These are phyloP conservation scores for Lepidium sativum DNA, from an alignment of 345 rosid species.

Conservation along the genomic window DNA sequence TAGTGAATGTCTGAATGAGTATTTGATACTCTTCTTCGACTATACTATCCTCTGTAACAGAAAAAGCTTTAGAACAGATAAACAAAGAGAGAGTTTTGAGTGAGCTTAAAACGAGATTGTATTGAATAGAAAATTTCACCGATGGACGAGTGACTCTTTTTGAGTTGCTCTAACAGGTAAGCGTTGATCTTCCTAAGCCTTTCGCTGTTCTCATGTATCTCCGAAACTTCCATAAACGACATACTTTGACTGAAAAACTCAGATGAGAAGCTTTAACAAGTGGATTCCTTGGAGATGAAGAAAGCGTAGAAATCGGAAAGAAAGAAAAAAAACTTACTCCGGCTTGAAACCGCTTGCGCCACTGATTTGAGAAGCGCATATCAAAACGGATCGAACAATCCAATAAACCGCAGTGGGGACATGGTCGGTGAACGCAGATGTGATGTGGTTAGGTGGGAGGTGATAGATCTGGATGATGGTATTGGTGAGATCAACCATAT, in stretches of 20 bases:
- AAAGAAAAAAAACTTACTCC: conserved; percentile 35
- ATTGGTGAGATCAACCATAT: conserved; percentile 53
- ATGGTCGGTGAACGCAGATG: conserved; percentile 36
- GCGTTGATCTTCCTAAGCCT: conserved; percentile 44
- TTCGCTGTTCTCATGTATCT: conserved; percentile 53
- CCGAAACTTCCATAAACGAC: conserved; percentile 63
- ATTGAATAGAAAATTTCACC: conserved; percentile 27
- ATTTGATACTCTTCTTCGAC: conserved; percentile 26
- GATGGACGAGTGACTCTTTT: conserved; percentile 27
- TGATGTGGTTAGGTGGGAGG: conserved; percentile 53
- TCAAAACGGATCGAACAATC: conserved; percentile 64
- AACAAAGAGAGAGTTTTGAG: neutral
- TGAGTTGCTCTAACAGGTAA: conserved; percentile 30
- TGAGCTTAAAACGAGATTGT: neutral
- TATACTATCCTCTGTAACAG: conserved; percentile 23
- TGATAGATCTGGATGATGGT: conserved; percentile 49
- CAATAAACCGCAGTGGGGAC: conserved; percentile 74
- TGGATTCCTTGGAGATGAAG: neutral
- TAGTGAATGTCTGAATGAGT: conserved; percentile 28
- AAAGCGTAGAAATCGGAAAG: neutral
- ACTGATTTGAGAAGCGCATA: conserved; percentile 55
- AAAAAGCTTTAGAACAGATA: conserved; percentile 3
- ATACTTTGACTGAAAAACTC: conserved; percentile 35
- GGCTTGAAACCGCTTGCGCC: conserved; percentile 44
- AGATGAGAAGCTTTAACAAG: neutral